These are phyloP conservation scores for Tulasnella sp. DNA, from an alignment of 768 basidiomycete species.

Conservation along the genomic window DNA sequence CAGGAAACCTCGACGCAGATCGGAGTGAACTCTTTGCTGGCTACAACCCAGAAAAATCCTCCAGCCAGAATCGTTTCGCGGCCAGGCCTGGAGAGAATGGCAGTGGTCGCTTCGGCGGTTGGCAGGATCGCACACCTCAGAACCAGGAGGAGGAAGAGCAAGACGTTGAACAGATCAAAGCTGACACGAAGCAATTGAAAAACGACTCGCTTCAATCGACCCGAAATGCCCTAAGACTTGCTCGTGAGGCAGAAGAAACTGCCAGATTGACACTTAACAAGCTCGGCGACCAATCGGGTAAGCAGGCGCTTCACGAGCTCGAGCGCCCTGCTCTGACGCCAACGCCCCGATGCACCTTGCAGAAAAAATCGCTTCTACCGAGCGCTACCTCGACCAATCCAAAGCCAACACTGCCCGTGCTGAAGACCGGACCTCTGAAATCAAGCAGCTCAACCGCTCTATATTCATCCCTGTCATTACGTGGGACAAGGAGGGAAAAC, in stretches of 20 bases:
- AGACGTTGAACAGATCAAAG: conserved; percentile 92
- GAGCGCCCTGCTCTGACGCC: background rate
- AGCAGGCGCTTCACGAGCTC: conserved; percentile 32
- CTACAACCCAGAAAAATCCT: conserved; percentile 54
- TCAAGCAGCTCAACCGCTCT: conserved; percentile 89
- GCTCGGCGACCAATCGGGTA: conserved; percentile 92
- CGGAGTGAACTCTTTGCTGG: conserved; percentile 73
- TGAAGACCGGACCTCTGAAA: conserved; percentile 89
- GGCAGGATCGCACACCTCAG: conserved; percentile 24
- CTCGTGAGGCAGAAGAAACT: conserved; percentile 95
- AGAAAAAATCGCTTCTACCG: conserved; percentile 90
- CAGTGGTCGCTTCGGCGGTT: conserved; percentile 40
- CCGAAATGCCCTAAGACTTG: conserved; percentile 87
- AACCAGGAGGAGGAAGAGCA: conserved; percentile 63
- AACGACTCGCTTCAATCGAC: conserved; percentile 88
- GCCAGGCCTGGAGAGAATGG: conserved; percentile 41
- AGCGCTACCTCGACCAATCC: conserved; percentile 88
- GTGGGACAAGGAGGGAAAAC: conserved; percentile 90
- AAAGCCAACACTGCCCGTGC: conserved; percentile 83
- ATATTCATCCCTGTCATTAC: conserved; percentile 91
- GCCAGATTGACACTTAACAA: conserved; percentile 76
- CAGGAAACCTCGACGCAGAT: conserved; percentile 57
- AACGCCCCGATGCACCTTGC: background rate
- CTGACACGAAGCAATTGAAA: conserved; percentile 81
- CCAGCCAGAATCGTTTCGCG: conserved; percentile 34